Evolutionary conservation across 129 eudicot species (phyloP).

Genomic region (Helichrysum umbraculigerum): DNA sequence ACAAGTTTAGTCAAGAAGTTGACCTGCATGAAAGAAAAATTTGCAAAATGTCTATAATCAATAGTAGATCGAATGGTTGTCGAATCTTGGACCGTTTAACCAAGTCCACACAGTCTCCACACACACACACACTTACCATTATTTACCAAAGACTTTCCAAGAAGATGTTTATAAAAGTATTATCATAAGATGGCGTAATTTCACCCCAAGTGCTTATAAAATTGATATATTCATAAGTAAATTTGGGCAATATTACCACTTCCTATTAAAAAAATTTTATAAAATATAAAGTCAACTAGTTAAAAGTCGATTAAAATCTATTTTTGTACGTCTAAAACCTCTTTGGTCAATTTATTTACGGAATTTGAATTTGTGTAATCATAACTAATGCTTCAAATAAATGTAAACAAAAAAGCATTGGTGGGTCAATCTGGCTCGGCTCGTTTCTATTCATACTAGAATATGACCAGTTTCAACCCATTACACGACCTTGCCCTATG

Average conservation of each 20-base stretch:
- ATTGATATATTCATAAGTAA: neutral
- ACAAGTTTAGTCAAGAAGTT: slow-evolving; percentile 84
- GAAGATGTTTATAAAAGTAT: neutral
- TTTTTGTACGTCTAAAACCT: neutral
- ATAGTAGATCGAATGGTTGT: neutral
- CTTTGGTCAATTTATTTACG: too few relatives aligned
- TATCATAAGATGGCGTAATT: neutral
- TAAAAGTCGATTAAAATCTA: neutral
- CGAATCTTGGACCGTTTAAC: neutral
- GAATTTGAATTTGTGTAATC: too few relatives aligned
- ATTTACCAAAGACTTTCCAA: neutral
- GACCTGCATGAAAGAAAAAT: slow-evolving; percentile 50
- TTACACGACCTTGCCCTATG: too few relatives aligned
- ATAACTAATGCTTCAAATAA: too few relatives aligned
- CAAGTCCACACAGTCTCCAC: neutral
- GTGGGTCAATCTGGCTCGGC: too few relatives aligned
- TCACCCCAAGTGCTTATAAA: neutral
- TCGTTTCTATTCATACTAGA: too few relatives aligned
- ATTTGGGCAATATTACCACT: neutral
- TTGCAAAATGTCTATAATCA: slow-evolving; percentile 7
- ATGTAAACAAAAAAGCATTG: too few relatives aligned
- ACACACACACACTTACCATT: neutral
- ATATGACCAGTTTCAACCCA: too few relatives aligned
- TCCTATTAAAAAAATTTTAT: too few relatives aligned
- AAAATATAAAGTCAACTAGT: neutral